Base-by-base conservation (phyloP, 2,329 filamentous ascomycete species). In the Teratosphaeria nubilosa region DNA sequence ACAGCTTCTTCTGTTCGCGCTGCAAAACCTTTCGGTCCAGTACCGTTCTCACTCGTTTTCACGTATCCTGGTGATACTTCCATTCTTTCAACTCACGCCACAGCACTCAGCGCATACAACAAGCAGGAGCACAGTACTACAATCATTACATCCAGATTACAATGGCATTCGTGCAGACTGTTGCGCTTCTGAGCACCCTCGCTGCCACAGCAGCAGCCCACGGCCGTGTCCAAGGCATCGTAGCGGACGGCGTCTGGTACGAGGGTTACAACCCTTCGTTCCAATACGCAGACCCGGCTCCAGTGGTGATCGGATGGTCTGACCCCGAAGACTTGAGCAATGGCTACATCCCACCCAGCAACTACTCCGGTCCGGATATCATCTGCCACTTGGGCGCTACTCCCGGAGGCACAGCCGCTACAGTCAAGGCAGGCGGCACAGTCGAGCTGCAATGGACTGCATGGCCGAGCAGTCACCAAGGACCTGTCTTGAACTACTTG, bases 401-500 rank as follows among this genome's bases (percentile, higher is more conserved):
- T 31, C 76, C 78, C n/a, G 81, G 77, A 45, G 65, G 72, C 16
- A 74, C 77, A 58, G 75, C 77, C 61, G 82, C 80, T 20, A 73
- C 78, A n/a, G 79, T 86, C 41, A 74, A 77, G n/a, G 86, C 85
- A 14, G 86, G 86, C 61, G 75, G 76, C 62, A 76, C 75, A 9
- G 69, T 88, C 63, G 74, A 80, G 59, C 72, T 88, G 54, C 77
- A 82, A 65, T 88, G 85, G 86, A 81, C 77, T 59, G 74, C 75
- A 16, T 88, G 86, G 86, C 85, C 85, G n/a, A 75, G 80, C 10
- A 80, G 77, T 57, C 82, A 88, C 74, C 77, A 84, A 63, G 83
- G 83, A 1, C 84, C 84, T 9, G 79, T 87, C 64, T 77, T 87
- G 62, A 80, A 80, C 69, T 87, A 86, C 74, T 73, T 86, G 16